These are phyloP conservation scores for Dendrobium chrysotoxum DNA, from an alignment of 106 monocot genomes.

Conservation along the genomic window DNA sequence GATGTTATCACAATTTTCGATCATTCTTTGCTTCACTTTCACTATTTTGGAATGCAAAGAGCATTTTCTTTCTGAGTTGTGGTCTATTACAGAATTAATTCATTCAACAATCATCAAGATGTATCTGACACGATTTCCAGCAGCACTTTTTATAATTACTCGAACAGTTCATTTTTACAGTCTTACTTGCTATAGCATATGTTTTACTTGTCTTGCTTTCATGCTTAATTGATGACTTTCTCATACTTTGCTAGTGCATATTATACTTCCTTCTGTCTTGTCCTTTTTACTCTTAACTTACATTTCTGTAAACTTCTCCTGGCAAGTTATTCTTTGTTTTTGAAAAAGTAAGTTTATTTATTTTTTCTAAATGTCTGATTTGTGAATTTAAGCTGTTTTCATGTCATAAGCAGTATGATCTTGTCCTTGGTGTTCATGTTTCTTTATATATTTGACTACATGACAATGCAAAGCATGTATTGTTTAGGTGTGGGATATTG, in stretches of 20 bases:
- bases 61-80: background rate
- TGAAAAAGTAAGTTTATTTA: background rate
- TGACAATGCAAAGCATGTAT: background rate
- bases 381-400: background rate
- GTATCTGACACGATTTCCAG: background rate
- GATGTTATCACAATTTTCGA: background rate
- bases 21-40: background rate
- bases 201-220: background rate
- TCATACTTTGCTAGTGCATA: background rate
- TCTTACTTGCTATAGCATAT: background rate
- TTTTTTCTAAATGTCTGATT: background rate
- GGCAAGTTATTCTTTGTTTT: background rate
- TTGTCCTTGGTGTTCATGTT: slow-evolving; percentile 4
- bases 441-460: background rate
- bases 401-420: background rate
- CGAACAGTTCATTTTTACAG: background rate
- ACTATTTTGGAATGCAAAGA: background rate
- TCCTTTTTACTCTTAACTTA: background rate
- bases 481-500: slow-evolving; percentile 63
- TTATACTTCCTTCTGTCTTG: too few relatives aligned
- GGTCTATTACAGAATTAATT: background rate
- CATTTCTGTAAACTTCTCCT: background rate
- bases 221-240: background rate
- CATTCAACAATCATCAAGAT: background rate
- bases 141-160: background rate